Percentiles rank a stretch among this genome's conserved stretches.
Evolutionary conservation across 192 early-diverging fungal genomes (phyloP).

Genomic region (Coemansia sp.): DNA sequence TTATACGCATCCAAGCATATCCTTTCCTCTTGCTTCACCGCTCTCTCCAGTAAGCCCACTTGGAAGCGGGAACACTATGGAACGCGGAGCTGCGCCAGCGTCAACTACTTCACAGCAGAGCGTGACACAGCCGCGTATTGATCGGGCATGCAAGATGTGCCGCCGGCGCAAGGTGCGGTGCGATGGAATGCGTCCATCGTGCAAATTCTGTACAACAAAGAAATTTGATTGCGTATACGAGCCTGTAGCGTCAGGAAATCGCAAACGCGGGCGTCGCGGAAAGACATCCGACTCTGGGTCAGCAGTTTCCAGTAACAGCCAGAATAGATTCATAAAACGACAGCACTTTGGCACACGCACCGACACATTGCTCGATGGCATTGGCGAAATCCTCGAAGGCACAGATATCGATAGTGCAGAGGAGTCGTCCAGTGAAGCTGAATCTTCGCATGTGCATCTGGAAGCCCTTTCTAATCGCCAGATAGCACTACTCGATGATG

Average conservation of each 20-base stretch:
- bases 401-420: conserved; percentile 26
- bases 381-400: conserved; percentile 9
- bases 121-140: conserved; percentile 26
- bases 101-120: conserved; percentile 4
- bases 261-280: conserved; percentile 38
- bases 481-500: conserved; percentile 44
- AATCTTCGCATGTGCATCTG: conserved; percentile 17
- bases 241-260: conserved; percentile 23
- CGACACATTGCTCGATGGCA: conserved; percentile 8
- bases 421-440: conserved; percentile 14
- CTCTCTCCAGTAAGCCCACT: conserved; percentile 11
- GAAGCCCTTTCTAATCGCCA: conserved; percentile 48
- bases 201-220: conserved; percentile 45
- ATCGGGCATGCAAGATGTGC: conserved; percentile 56
- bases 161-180: conserved; percentile 57
- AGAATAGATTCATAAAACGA: conserved; percentile 12
- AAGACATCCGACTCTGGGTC: conserved; percentile 21
- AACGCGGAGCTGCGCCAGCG: not conserved
- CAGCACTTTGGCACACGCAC: conserved; percentile 8
- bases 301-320: conserved; percentile 10
- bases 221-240: conserved; percentile 46
- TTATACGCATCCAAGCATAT: not conserved
- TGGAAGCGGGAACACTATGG: not conserved
- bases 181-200: conserved; percentile 48
- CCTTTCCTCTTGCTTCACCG: conserved; percentile 17